phyloP scores from a whole-genome alignment of 2,329 filamentous ascomycete species.

The Penicillium glabrum region DNA sequence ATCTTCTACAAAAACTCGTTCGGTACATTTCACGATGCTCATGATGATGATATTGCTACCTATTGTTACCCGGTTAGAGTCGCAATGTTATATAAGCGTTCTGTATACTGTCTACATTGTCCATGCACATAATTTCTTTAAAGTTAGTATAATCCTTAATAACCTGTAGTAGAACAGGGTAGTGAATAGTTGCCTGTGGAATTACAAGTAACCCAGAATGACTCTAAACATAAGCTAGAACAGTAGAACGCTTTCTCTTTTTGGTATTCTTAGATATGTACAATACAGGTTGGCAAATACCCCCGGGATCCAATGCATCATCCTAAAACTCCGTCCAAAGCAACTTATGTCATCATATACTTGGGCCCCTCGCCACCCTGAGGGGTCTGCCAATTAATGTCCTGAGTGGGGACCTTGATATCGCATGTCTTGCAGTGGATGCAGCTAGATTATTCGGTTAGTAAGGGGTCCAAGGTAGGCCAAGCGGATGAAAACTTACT shows the following conservation, averaged over 20 bases:
- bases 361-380: conserved; percentile 80
- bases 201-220: background rate
- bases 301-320: background rate
- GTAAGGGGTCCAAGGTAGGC: background rate
- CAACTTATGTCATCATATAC: conserved; percentile 58
- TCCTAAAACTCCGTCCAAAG: background rate
- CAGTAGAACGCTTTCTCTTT: background rate
- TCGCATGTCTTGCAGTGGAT: conserved; percentile 99
- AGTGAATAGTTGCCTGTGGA: too few species aligned
- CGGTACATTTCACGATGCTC: background rate
- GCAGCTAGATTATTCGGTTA: conserved; percentile 60
- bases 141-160: too few species aligned
- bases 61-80: background rate
- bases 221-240: background rate
- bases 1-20: background rate
- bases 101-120: background rate
- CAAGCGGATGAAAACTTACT: conserved; percentile 60
- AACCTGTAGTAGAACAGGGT: too few species aligned
- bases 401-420: conserved; percentile 94
- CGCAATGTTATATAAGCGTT: background rate
- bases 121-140: too few species aligned
- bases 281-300: background rate
- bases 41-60: background rate
- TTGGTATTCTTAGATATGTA: conserved; percentile 9
- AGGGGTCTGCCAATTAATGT: conserved; percentile 96